phyloP scores from a whole-genome alignment of 768 basidiomycete species.

The Tylopilus sp. region DNA sequence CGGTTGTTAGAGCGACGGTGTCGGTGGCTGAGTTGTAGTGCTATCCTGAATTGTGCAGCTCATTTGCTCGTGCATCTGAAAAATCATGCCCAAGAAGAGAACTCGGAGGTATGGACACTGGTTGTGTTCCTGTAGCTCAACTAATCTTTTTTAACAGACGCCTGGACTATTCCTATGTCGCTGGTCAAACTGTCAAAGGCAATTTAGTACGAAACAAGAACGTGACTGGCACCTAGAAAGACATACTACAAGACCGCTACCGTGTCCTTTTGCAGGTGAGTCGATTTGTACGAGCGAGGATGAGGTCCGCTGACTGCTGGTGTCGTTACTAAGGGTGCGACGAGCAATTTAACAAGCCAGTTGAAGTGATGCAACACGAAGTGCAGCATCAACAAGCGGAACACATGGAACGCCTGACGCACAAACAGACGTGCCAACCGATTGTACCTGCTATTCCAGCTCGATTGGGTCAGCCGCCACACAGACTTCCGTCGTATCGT shows the following conservation, averaged over 20 bases:
- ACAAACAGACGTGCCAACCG: conserved; percentile 33
- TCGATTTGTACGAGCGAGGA: neutral
- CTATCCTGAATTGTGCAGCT: conserved; percentile 50
- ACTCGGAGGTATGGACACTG: conserved; percentile 25
- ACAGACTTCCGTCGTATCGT: conserved; percentile 48
- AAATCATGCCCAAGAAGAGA: conserved; percentile 33
- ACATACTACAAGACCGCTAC: conserved; percentile 38
- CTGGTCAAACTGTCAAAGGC: conserved; percentile 56
- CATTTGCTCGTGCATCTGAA: conserved; percentile 50
- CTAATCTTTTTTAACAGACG: conserved; percentile 26
- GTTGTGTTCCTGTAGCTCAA: conserved; percentile 2
- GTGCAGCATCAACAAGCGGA: conserved; percentile 34
- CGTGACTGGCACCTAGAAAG: conserved; percentile 48
- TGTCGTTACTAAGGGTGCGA: conserved; percentile 51
- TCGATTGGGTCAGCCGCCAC: conserved; percentile 39
- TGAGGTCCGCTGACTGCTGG: conserved; percentile 6
- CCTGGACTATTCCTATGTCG: conserved; percentile 45
- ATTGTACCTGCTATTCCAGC: conserved; percentile 29
- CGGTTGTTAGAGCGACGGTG: conserved; percentile 48
- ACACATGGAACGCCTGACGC: conserved; percentile 6
- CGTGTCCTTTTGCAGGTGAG: conserved; percentile 42
- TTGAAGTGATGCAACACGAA: conserved; percentile 49
- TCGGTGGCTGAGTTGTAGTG: conserved; percentile 58
- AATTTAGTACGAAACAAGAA: conserved; percentile 34
- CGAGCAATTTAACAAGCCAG: conserved; percentile 42